Percentiles rank a stretch among this genome's conserved stretches.
phyloP scores from a whole-genome alignment of 1,284 basidiomycete genomes.

The Peniophora sp. region DNA sequence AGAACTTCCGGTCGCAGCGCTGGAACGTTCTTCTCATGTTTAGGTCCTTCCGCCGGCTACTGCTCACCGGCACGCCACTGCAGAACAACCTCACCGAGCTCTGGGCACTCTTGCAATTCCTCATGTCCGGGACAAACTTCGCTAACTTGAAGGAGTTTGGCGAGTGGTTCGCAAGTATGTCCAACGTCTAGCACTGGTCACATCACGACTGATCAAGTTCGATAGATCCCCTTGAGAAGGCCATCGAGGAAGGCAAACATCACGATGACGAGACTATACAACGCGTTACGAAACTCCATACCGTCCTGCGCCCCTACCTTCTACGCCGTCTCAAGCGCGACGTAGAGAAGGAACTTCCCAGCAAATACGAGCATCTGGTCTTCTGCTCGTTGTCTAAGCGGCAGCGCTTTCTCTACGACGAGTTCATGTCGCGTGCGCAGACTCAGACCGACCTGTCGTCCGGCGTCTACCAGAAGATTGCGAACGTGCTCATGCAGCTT shows the following conservation, averaged over 20 bases:
- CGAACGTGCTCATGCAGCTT: conserved; percentile 96
- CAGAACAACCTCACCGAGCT: conserved; percentile 96
- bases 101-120: conserved; percentile 91
- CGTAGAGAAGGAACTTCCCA: conserved; percentile 93
- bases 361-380: conserved; percentile 92
- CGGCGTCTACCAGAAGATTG: conserved; percentile 85
- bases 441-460: conserved; percentile 83
- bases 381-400: conserved; percentile 91
- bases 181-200: conserved; percentile 2
- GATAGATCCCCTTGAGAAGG: conserved; percentile 86
- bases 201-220: not conserved
- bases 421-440: conserved; percentile 92
- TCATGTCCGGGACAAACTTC: conserved; percentile 93
- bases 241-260: conserved; percentile 79
- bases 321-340: conserved; percentile 92
- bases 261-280: conserved; percentile 83
- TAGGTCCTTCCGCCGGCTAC: conserved; percentile 79
- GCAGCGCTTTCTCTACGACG: conserved; percentile 95
- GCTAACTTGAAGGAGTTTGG: conserved; percentile 92
- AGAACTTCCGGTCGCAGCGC: conserved; percentile 93
- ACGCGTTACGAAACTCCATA: conserved; percentile 87
- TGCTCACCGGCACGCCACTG: conserved; percentile 90
- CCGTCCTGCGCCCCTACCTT: conserved; percentile 88
- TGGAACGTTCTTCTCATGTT: conserved; percentile 97
- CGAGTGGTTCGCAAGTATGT: conserved; percentile 93